These are phyloP conservation scores for Cercospora brassicicola DNA, from an alignment of 2,329 filamentous ascomycete species.

Conservation along the genomic window DNA sequence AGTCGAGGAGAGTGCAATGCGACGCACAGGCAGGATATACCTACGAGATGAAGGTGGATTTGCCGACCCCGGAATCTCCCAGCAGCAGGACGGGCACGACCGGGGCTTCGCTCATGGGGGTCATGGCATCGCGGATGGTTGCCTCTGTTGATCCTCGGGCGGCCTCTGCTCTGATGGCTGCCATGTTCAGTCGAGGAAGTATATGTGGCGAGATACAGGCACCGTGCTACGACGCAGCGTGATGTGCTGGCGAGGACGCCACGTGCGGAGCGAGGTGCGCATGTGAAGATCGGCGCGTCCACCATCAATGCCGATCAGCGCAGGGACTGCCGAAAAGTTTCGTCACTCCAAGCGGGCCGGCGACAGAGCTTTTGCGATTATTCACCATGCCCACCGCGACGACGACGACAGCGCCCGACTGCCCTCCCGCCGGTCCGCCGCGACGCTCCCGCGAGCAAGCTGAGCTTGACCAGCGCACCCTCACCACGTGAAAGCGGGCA, in stretches of 20 bases:
- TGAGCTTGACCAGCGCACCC: constrained; percentile 7
- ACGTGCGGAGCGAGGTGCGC: constrained; percentile 3
- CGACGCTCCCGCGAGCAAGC: constrained; percentile 5
- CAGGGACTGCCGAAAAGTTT: constrained; percentile 1
- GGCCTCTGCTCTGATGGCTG: neutral
- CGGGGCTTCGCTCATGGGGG: constrained; percentile 31
- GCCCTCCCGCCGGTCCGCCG: constrained; percentile 4
- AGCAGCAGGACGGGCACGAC: constrained; percentile 56
- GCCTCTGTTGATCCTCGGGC: neutral
- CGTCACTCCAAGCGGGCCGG: constrained; percentile 9
- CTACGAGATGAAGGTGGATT: constrained; percentile 64
- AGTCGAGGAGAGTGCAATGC: constrained; percentile 5
- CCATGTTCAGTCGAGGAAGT: neutral
- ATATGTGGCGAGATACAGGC: neutral
- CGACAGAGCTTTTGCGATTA: constrained; percentile 3
- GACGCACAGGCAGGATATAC: constrained; percentile 33
- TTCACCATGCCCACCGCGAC: constrained; percentile 7
- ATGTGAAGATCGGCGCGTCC: neutral
- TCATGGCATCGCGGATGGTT: constrained; percentile 9
- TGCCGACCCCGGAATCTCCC: constrained; percentile 61
- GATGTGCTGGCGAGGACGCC: constrained; percentile 1
- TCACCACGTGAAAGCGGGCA: neutral
- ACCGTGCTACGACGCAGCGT: neutral
- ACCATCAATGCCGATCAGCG: neutral
- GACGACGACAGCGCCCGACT: neutral